Percentiles rank a stretch among this genome's conserved stretches.
phyloP scores from a whole-genome alignment of 2,329 filamentous ascomycete genomes.

The Cercospora sp. region DNA sequence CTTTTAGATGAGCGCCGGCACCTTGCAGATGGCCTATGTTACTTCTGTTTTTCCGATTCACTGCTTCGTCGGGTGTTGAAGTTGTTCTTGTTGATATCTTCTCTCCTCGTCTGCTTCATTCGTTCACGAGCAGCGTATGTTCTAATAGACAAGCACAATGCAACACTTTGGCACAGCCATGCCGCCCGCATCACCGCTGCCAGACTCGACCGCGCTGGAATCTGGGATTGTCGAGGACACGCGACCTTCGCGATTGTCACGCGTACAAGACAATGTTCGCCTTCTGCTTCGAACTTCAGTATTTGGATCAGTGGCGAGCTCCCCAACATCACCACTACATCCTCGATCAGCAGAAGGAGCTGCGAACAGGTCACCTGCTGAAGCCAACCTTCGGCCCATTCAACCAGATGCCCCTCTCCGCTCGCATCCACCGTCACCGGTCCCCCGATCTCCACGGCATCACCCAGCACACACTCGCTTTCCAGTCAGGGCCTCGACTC shows the following conservation, averaged over 20 bases:
- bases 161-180: conserved; percentile 22
- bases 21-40: conserved; percentile 16
- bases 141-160: conserved; percentile 7
- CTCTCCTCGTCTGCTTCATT: conserved; percentile 1
- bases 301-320: conserved; percentile 28
- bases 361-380: not conserved
- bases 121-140: not conserved
- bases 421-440: conserved; percentile 18
- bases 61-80: conserved; percentile 4
- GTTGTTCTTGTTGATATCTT: not conserved
- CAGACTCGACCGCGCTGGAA: conserved; percentile 37
- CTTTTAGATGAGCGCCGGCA: conserved; percentile 20
- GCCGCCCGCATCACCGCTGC: conserved; percentile 28
- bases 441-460: conserved; percentile 4
- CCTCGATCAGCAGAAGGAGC: conserved; percentile 11
- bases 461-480: conserved; percentile 9
- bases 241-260: conserved; percentile 28
- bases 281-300: conserved; percentile 36
- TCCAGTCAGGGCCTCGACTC: not conserved
- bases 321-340: conserved; percentile 23
- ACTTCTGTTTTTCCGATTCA: conserved; percentile 5
- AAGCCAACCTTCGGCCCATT: conserved; percentile 7
- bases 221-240: conserved; percentile 38
- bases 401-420: conserved; percentile 14
- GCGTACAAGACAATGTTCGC: conserved; percentile 39